Base-by-base conservation (phyloP, 192 early-diverging fungal species). In the Rhizoclosmatium globosum region DNA sequence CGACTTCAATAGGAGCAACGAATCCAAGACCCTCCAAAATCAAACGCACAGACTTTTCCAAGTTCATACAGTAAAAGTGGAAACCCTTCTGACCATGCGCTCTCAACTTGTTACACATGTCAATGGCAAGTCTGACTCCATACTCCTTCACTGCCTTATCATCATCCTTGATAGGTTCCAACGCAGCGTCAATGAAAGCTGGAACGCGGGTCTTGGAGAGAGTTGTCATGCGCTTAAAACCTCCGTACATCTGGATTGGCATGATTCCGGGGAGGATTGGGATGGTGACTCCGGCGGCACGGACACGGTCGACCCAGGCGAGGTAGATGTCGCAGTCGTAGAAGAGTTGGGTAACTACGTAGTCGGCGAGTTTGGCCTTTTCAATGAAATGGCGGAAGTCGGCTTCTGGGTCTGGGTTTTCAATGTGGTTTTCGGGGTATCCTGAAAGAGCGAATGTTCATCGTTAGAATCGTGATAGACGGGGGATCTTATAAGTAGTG, bases 101-200 rank as follows among this genome's bases (percentile, higher is more conserved):
- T 66, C 92, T 85, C 76, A 88, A 78, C 46, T 95, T 90, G 66
- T 89, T 86, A 19, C 90, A 91, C 95, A 99, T 95, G 45, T 95
- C 89, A 74, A 94, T 91, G 23, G 93, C 93, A n/a, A 96, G 82
- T 39, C 88, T 84, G 41, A 97, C 93, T 67, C 98, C 98, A 78
- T 95, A 97, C 71, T 95, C 92, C 87, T 98, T 97, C 70, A 99
- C 92, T 39, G 96, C 96, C 82, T 94, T 93, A 85, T 99, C 97
- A 76, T 99, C 95, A 68, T 99, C 97, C 91, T 99, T 98, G 91
- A 99, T 99, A 42, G 93, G 92, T 81, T 97, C 97, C 69, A 99
- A 87, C 19, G 88, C 94, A 61, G 92, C 91, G 84, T 89, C 87
- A 77, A 99, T 93, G 74, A 92, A 82, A 76, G 93, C 84, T 68